Evolutionary conservation across 176 grass and related monocot species (phyloP).

Genomic region (Ensete glaucum): DNA sequence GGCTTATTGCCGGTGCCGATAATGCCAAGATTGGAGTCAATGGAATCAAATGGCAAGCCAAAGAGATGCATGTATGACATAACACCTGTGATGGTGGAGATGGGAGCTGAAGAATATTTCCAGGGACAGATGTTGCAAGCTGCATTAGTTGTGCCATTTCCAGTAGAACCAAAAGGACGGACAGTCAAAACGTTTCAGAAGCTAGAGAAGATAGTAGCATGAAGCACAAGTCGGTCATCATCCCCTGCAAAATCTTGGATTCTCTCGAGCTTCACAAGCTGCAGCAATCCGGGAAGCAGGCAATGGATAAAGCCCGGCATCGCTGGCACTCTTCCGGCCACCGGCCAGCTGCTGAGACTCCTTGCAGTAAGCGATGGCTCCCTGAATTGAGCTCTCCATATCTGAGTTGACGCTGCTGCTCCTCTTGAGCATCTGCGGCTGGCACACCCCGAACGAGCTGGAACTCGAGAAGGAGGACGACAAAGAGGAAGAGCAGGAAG

Average conservation of each 20-base stretch:
- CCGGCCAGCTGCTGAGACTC: conserved; percentile 37
- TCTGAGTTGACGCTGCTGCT: conserved; percentile 63
- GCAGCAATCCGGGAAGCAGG: conserved; percentile 28
- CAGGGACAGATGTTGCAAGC: too few relatives aligned
- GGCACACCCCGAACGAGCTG: neutral
- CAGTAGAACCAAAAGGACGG: neutral
- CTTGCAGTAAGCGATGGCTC: conserved; percentile 94
- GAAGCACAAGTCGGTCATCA: conserved; percentile 1
- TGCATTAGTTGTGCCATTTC: too few relatives aligned
- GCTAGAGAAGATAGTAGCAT: neutral
- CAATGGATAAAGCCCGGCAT: conserved; percentile 43
- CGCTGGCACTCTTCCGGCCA: conserved; percentile 49
- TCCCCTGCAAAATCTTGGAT: conserved; percentile 52
- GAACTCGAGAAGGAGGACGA: conserved; percentile 16
- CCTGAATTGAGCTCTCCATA: conserved; percentile 65
- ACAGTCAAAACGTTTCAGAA: neutral
- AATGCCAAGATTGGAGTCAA: neutral
- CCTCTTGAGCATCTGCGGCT: conserved; percentile 34
- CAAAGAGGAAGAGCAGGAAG: conserved; percentile 32
- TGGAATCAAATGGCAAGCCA: too few relatives aligned
- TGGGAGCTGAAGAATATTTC: too few relatives aligned
- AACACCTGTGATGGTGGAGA: too few relatives aligned
- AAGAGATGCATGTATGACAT: too few relatives aligned
- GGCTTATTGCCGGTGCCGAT: neutral
- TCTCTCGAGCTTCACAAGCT: conserved; percentile 27